phyloP scores from a whole-genome alignment of 345 rosid species.

The Arabis hirsuta region DNA sequence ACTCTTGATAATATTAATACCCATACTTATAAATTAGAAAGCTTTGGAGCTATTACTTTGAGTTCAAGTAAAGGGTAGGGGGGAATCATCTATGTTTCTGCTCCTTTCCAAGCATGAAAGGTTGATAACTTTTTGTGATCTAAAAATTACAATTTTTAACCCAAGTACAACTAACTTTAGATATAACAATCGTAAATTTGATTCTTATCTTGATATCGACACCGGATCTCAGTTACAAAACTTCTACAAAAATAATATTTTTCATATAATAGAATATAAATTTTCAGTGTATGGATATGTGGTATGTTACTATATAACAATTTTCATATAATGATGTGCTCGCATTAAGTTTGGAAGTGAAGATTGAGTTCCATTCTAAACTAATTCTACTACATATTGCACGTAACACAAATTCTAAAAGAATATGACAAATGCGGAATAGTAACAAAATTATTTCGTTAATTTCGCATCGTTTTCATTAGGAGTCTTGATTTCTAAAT shows the following conservation, averaged over 20 bases:
- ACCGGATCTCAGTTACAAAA: neutral
- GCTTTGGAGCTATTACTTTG: constrained; percentile 20
- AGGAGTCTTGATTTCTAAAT: neutral
- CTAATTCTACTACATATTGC: neutral
- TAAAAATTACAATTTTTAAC: neutral
- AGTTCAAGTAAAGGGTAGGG: constrained; percentile 32
- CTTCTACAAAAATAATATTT: too few species aligned
- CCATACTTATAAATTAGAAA: constrained; percentile 17
- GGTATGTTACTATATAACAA: too few species aligned
- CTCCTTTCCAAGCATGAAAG: constrained; percentile 28
- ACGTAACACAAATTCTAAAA: neutral
- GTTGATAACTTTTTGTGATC: constrained; percentile 18
- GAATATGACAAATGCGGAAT: neutral
- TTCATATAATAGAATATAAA: too few species aligned
- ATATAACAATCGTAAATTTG: neutral
- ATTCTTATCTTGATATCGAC: neutral
- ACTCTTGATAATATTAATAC: constrained; percentile 22
- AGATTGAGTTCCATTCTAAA: constrained; percentile 9
- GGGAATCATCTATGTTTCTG: constrained; percentile 22
- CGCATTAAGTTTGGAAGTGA: constrained; percentile 1
- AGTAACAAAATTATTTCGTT: too few species aligned
- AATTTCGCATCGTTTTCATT: too few species aligned
- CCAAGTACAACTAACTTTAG: constrained; percentile 2
- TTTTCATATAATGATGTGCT: neutral
- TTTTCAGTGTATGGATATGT: too few species aligned